Evolutionary conservation across 164 flowering plant genomes (phyloP).

Genomic region (Echeveria elegans): DNA sequence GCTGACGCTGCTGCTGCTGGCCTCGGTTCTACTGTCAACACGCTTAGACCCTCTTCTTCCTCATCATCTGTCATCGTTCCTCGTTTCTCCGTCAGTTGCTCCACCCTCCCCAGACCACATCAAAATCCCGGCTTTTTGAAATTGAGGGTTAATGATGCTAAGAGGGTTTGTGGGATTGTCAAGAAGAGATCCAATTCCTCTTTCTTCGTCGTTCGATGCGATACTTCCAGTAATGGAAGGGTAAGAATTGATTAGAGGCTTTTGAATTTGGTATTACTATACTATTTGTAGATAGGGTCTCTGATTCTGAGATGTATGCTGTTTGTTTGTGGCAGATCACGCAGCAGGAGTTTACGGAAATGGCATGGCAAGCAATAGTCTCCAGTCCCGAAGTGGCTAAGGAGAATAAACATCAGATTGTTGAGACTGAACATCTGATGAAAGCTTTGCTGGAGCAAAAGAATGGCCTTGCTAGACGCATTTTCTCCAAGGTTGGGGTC

Average conservation of each 20-base stretch:
- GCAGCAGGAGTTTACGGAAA: conserved; percentile 95
- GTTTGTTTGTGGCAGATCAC: conserved; percentile 44
- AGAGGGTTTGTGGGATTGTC: conserved; percentile 6
- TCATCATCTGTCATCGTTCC: not conserved
- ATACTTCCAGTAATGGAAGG: not conserved
- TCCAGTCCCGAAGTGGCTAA: conserved; percentile 92
- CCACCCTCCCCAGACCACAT: conserved; percentile 18
- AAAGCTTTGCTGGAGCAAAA: conserved; percentile 90
- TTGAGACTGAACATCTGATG: conserved; percentile 97
- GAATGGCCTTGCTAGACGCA: conserved; percentile 92
- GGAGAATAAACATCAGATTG: conserved; percentile 91
- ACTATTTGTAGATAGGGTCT: not conserved
- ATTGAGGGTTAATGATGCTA: conserved; percentile 6
- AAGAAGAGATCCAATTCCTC: conserved; percentile 17
- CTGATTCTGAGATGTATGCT: not conserved
- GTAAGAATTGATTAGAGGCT: not conserved
- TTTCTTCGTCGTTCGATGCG: conserved; percentile 47
- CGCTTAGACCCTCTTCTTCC: not conserved
- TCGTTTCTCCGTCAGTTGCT: conserved; percentile 19
- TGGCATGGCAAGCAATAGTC: conserved; percentile 98
- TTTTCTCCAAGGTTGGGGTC: conserved; percentile 77
- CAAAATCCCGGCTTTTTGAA: conserved; percentile 16
- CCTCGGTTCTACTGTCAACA: not conserved
- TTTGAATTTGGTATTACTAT: not conserved
- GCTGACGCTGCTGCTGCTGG: not conserved